Conservation (phyloP, 495 filamentous ascomycete species). For the Podospora fimiseda region DNA sequence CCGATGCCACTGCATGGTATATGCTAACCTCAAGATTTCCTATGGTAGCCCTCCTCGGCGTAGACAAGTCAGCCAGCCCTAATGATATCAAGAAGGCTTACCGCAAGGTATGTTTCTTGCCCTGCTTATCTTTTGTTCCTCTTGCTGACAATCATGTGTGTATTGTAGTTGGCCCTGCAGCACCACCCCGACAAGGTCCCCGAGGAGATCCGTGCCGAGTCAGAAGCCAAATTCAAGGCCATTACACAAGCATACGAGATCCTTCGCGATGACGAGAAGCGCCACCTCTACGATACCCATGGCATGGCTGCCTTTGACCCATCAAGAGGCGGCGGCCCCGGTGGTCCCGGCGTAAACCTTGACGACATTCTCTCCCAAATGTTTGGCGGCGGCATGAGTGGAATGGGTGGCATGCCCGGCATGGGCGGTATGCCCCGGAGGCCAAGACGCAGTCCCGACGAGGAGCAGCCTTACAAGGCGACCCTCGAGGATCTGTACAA, state of each 20-base stretch:
- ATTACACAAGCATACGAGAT: slow-evolving; percentile 95
- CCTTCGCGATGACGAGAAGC: slow-evolving; percentile 90
- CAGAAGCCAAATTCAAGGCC: slow-evolving; percentile 85
- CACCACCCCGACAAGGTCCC: slow-evolving; percentile 95
- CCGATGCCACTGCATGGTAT: not conserved
- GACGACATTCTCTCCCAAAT: slow-evolving; percentile 90
- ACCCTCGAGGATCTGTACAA: slow-evolving; percentile 92
- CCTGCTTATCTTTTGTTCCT: not conserved
- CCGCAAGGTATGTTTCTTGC: slow-evolving; percentile 64
- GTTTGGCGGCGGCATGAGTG: slow-evolving; percentile 62
- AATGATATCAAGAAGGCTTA: slow-evolving; percentile 95
- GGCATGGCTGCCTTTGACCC: slow-evolving; percentile 91
- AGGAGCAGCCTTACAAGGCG: slow-evolving; percentile 86
- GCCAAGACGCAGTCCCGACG: slow-evolving; percentile 68
- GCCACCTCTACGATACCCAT: slow-evolving; percentile 83
- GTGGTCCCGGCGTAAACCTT: slow-evolving; percentile 67
- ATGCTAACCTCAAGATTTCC: not conserved
- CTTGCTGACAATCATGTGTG: not conserved
- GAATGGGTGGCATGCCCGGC: slow-evolving; percentile 56
- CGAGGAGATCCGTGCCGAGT: slow-evolving; percentile 72
- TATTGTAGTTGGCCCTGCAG: slow-evolving; percentile 67
- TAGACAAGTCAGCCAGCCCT: slow-evolving; percentile 62
- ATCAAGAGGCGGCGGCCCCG: slow-evolving; percentile 53
- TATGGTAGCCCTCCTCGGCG: slow-evolving; percentile 62
- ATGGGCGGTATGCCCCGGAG: slow-evolving; percentile 46